Conservation (phyloP, 495 filamentous ascomycete species). For the Clavariopsis aquatica region DNA sequence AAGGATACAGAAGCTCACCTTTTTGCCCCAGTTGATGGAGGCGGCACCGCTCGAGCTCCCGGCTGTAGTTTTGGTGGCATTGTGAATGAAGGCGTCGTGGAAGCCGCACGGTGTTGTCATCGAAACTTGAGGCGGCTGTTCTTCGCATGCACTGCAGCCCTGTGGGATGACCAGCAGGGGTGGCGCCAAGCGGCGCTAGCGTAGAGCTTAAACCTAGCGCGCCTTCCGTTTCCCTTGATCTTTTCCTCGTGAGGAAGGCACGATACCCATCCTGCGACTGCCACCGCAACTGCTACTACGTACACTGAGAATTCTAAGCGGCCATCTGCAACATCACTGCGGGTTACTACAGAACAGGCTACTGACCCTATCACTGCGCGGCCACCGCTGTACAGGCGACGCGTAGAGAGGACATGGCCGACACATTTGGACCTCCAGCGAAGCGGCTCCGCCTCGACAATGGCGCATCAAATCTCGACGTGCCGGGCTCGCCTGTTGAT, state of each 20-base stretch:
- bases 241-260: background rate
- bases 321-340: background rate
- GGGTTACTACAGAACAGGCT: background rate
- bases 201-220: background rate
- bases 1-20: background rate
- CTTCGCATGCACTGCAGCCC: background rate
- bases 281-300: slow-evolving; percentile 1
- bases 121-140: background rate
- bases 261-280: background rate
- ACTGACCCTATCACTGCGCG: background rate
- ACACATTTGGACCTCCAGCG: slow-evolving; percentile 33
- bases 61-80: background rate
- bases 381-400: slow-evolving; percentile 1
- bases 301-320: background rate
- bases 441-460: slow-evolving; percentile 34
- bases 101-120: background rate
- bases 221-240: background rate
- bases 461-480: slow-evolving; percentile 26
- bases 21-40: background rate
- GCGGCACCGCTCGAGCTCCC: background rate
- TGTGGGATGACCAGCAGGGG: background rate
- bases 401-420: slow-evolving; percentile 18
- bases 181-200: slow-evolving; percentile 6
- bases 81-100: background rate
- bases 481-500: slow-evolving; percentile 34